Conservation (phyloP, 495 filamentous ascomycete species). For the Aspergillus taichungensis region DNA sequence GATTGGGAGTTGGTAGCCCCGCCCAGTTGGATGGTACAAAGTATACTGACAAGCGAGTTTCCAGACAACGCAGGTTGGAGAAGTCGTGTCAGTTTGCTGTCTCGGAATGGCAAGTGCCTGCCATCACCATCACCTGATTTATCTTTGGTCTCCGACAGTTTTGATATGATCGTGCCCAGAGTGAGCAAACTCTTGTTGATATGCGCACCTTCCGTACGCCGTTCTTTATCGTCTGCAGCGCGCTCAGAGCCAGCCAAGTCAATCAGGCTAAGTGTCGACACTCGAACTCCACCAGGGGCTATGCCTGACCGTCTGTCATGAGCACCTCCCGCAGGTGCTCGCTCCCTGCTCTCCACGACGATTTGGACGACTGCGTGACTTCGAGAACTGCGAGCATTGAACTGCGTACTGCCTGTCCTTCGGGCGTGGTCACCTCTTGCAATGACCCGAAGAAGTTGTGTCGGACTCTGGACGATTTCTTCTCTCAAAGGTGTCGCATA, state of each 20-base stretch:
- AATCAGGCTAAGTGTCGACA: conserved; percentile 90
- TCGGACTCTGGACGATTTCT: conserved; percentile 96
- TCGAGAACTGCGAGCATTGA: conserved; percentile 90
- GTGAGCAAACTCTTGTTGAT: conserved; percentile 98
- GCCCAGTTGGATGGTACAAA: conserved; percentile 86
- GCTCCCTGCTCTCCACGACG: conserved; percentile 92
- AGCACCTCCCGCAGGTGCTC: conserved; percentile 48
- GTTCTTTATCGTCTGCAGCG: conserved; percentile 90
- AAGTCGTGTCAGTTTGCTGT: conserved; percentile 91
- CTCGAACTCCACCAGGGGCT: conserved; percentile 81
- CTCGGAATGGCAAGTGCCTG: conserved; percentile 89
- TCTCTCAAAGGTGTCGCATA: conserved; percentile 95
- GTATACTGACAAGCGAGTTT: conserved; percentile 89
- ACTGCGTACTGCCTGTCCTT: conserved; percentile 86
- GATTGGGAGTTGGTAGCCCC: conserved; percentile 58
- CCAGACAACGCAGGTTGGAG: conserved; percentile 90
- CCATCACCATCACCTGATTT: conserved; percentile 73
- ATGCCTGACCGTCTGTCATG: conserved; percentile 69
- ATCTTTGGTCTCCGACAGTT: conserved; percentile 76
- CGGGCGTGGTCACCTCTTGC: conserved; percentile 87
- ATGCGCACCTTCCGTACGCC: conserved; percentile 89
- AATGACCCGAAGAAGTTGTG: conserved; percentile 89
- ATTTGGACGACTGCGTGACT: conserved; percentile 98
- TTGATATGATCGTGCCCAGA: conserved; percentile 87
- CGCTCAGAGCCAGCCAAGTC: conserved; percentile 94